Percentiles rank a stretch among this genome's conserved stretches.
These are phyloP conservation scores for Syzygium jambos DNA, from an alignment of 345 rosid genomes.

Conservation along the genomic window DNA sequence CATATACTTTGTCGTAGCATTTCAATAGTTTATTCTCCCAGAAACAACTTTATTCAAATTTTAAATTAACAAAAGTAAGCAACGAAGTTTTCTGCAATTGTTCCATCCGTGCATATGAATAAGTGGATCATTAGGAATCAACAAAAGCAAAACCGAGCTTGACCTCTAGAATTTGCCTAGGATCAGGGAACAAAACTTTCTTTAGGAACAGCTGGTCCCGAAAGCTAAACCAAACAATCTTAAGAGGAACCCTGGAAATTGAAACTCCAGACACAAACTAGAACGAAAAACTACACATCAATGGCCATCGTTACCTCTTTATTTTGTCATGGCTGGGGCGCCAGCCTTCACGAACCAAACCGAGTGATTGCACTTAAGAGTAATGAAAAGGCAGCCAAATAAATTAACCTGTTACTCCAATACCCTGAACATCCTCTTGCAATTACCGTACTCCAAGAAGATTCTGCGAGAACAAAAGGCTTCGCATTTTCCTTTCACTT, in stretches of 20 bases:
- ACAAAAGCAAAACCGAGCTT: background rate
- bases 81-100: background rate
- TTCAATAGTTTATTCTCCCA: background rate
- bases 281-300: background rate
- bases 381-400: background rate
- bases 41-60: background rate
- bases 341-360: background rate
- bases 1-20: background rate
- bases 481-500: background rate
- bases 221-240: background rate
- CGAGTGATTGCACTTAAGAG: background rate
- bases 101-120: background rate
- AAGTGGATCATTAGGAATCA: background rate
- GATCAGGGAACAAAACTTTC: background rate
- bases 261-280: background rate
- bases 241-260: background rate
- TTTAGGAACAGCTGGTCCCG: background rate
- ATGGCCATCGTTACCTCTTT: background rate
- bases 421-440: background rate
- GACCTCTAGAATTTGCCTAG: background rate
- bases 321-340: background rate
- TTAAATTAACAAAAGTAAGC: background rate
- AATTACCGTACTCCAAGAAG: background rate
- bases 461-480: background rate
- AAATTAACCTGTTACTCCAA: background rate